Evolutionary conservation across 805 yeast species (phyloP), one percentile per base, ranked within the genome.

Genomic region (Sugiyamaella qingdaonensis): DNA sequence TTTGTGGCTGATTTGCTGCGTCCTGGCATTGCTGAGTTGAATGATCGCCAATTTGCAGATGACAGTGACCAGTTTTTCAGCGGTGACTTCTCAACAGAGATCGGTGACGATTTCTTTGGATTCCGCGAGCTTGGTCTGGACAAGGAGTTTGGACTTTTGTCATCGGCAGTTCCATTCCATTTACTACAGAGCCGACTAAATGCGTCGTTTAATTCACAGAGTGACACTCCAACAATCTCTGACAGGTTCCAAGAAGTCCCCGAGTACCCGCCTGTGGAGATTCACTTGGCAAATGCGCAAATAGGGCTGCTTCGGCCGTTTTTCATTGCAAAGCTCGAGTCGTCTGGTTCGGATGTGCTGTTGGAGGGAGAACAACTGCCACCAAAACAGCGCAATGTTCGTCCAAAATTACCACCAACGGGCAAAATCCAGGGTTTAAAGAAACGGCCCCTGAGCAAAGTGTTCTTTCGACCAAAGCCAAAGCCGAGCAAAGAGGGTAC

Each of bases 41-140:
- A 79, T 49, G 98, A 91, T 64, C 78, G 79, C 51, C 86, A 82
- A 58, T 94, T 94, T 68, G 82, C 74, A 36, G 99, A 95, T 65
- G 88, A 89, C 63, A 86, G 96, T 62, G 97, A 94, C 58, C 96
- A 92, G 68, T 94, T 91, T 66, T 71, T 92, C 59, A 86, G 94
- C 31, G 99, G 99, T 54, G 97, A 91, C 63, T 94, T 94, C 67
- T 86, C 97, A 1, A 85, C 81, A 61, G 97, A 91, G 56, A 73
- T 94, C 36, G 99, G 98, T 5, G 99, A 92, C 62, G 99, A 94
- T 71, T 94, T 91, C 77, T 95, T 95, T 72, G 99, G 99, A 0
- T 95, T 94, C 75, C 86, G 80, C 65, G 98, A 92, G 59, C 74
- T 94, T 46, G 99, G 99, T 0, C 73, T 94, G 50, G 98, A 92